A percentile compares a stretch with the other conserved stretches of the same genome.
phyloP scores from a whole-genome alignment of 2,329 filamentous ascomycete species.

The Aspergillus candidus region DNA sequence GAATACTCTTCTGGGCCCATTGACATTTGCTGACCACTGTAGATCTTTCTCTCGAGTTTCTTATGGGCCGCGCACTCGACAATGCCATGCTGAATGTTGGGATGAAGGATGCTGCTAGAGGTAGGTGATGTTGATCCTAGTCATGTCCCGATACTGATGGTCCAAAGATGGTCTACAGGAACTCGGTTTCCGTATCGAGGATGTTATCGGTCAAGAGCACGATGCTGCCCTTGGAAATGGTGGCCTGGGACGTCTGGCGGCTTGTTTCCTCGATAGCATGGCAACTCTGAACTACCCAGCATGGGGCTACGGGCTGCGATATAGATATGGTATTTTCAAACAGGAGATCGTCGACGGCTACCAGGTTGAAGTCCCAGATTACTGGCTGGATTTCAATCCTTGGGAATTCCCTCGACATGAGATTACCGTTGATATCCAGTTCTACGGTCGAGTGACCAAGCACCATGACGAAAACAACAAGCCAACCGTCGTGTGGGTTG shows the following conservation, averaged over 20 bases:
- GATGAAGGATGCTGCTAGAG: conserved; percentile 74
- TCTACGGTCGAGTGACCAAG: conserved; percentile 81
- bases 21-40: neutral
- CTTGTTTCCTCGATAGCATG: conserved; percentile 94
- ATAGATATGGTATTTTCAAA: conserved; percentile 98
- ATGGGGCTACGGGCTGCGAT: conserved; percentile 94
- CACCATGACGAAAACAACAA: conserved; percentile 70
- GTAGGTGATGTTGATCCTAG: conserved; percentile 44
- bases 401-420: conserved; percentile 98
- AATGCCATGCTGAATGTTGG: conserved; percentile 98
- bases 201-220: conserved; percentile 89
- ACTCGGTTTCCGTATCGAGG: conserved; percentile 93
- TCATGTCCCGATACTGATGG: conserved; percentile 16
- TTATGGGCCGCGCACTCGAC: conserved; percentile 94
- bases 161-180: conserved; percentile 69
- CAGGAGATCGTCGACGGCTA: conserved; percentile 98
- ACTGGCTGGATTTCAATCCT: conserved; percentile 98
- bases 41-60: conserved; percentile 90
- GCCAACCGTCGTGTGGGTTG: conserved; percentile 72
- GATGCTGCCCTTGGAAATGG: conserved; percentile 95
- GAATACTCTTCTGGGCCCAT: neutral
- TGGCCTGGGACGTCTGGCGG: conserved; percentile 86
- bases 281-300: conserved; percentile 92
- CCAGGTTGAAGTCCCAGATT: conserved; percentile 95
- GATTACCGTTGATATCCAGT: conserved; percentile 93